These are phyloP conservation scores for Fusarium stilboides DNA, from an alignment of 2,329 filamentous ascomycete genomes.

Conservation along the genomic window DNA sequence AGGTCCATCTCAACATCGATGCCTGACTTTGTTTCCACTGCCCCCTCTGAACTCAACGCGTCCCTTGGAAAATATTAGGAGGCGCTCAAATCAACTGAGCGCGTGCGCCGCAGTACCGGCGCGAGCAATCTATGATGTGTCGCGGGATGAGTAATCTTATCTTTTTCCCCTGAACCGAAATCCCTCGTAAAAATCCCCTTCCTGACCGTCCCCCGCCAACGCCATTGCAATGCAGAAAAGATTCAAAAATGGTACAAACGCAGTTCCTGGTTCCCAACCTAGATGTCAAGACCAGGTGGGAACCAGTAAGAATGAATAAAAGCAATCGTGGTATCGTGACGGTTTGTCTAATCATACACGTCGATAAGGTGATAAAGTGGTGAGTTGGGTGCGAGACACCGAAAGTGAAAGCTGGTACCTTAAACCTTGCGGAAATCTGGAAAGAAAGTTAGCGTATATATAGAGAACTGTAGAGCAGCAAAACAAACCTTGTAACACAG, in stretches of 20 bases:
- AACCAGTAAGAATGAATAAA: slow-evolving; percentile 42
- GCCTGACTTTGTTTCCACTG: slow-evolving; percentile 29
- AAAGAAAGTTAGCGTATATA: slow-evolving; percentile 8
- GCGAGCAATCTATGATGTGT: slow-evolving; percentile 60
- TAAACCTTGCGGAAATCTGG: slow-evolving; percentile 73
- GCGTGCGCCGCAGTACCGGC: slow-evolving; percentile 47
- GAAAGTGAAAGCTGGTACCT: slow-evolving; percentile 28
- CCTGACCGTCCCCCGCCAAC: slow-evolving; percentile 61
- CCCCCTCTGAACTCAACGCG: slow-evolving; percentile 41
- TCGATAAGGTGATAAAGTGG: slow-evolving; percentile 46
- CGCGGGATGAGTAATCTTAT: slow-evolving; percentile 58
- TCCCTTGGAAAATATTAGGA: slow-evolving; percentile 52
- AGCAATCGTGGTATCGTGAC: slow-evolving; percentile 66
- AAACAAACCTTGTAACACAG: slow-evolving; percentile 85
- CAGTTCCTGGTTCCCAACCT: slow-evolving; percentile 22
- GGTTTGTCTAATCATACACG: slow-evolving; percentile 61
- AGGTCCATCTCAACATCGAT: slow-evolving; percentile 19
- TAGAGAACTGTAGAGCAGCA: background rate
- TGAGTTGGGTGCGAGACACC: slow-evolving; percentile 1
- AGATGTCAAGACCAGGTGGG: slow-evolving; percentile 47
- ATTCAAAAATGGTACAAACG: slow-evolving; percentile 59
- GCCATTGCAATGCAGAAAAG: slow-evolving; percentile 71
- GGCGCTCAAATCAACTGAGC: slow-evolving; percentile 46
- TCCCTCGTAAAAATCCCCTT: slow-evolving; percentile 51
- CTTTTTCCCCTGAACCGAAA: slow-evolving; percentile 54